Evolutionary conservation across 495 filamentous ascomycete species (phyloP).

Genomic region (Glarea lozoyensis): DNA sequence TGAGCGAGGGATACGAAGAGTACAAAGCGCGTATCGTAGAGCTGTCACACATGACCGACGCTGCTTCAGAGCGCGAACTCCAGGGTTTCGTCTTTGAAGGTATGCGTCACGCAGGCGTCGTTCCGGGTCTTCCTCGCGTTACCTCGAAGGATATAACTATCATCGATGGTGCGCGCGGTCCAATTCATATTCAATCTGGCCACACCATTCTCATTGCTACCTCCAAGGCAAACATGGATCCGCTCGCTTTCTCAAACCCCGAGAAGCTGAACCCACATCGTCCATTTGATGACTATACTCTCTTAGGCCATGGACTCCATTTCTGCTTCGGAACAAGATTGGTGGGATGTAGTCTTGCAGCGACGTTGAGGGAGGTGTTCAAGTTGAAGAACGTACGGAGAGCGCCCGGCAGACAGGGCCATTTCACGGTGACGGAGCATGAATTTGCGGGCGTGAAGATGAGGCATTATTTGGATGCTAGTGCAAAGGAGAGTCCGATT

Average conservation of each 20-base stretch:
- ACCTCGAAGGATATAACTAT: constrained; percentile 37
- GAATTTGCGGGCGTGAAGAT: constrained; percentile 29
- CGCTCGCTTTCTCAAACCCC: constrained; percentile 57
- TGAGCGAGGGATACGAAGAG: constrained; percentile 42
- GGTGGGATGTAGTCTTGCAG: constrained; percentile 50
- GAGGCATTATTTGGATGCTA: constrained; percentile 30
- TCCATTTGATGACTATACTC: constrained; percentile 57
- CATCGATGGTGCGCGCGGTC: constrained; percentile 41
- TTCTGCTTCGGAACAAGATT: constrained; percentile 53
- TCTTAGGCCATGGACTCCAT: constrained; percentile 55
- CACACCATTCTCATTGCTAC: constrained; percentile 43
- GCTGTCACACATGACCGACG: constrained; percentile 39
- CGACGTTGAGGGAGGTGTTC: constrained; percentile 44
- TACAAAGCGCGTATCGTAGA: constrained; percentile 53
- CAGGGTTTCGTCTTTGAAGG: constrained; percentile 35
- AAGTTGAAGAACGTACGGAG: constrained; percentile 27
- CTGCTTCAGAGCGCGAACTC: constrained; percentile 39
- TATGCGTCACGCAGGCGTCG: constrained; percentile 34
- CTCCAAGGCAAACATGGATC: constrained; percentile 54
- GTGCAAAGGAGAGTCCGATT: constrained; percentile 27
- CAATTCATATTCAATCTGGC: constrained; percentile 31
- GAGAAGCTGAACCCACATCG: constrained; percentile 57
- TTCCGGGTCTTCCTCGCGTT: constrained; percentile 51
- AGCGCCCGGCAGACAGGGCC: constrained; percentile 31
- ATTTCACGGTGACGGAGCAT: constrained; percentile 24